phyloP scores from a whole-genome alignment of 495 filamentous ascomycete genomes.

The Pyrenula massariospora region DNA sequence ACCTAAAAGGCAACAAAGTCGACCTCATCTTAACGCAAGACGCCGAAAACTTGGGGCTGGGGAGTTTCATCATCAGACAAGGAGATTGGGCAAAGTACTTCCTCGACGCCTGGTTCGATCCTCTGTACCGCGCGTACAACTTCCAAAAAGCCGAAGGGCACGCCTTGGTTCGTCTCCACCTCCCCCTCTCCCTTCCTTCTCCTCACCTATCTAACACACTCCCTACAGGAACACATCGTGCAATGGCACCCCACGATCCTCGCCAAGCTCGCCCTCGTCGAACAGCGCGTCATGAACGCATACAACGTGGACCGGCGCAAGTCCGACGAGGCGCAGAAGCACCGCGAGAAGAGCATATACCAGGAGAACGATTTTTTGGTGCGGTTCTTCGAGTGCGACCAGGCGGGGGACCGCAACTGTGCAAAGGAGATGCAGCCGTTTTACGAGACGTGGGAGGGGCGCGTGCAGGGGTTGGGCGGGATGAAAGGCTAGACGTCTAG shows the following conservation, averaged over 20 bases:
- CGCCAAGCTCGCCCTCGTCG: slow-evolving; percentile 72
- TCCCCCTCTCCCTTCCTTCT: not conserved
- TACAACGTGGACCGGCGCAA: slow-evolving; percentile 45
- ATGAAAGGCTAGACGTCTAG: too few species aligned
- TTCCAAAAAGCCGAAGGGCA: slow-evolving; percentile 91
- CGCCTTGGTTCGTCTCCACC: slow-evolving; percentile 57
- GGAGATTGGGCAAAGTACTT: slow-evolving; percentile 91
- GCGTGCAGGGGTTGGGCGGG: slow-evolving; percentile 9
- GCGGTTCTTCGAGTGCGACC: slow-evolving; percentile 58
- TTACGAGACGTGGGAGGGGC: slow-evolving; percentile 34
- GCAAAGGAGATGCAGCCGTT: slow-evolving; percentile 53
- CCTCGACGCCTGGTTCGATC: slow-evolving; percentile 93
- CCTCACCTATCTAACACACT: not conserved
- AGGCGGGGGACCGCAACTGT: slow-evolving; percentile 46
- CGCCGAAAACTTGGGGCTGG: slow-evolving; percentile 59
- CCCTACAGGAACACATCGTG: slow-evolving; percentile 65
- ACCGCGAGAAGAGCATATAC: slow-evolving; percentile 27
- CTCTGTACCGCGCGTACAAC: slow-evolving; percentile 82
- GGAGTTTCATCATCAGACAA: slow-evolving; percentile 67
- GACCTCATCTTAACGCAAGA: slow-evolving; percentile 84
- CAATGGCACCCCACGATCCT: slow-evolving; percentile 99
- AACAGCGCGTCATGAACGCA: slow-evolving; percentile 70
- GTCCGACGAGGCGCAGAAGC: slow-evolving; percentile 25
- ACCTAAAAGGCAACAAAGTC: slow-evolving; percentile 63
- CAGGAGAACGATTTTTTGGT: slow-evolving; percentile 71